phyloP scores from a whole-genome alignment of 495 filamentous ascomycete genomes.

The Penicillium maclennaniae region DNA sequence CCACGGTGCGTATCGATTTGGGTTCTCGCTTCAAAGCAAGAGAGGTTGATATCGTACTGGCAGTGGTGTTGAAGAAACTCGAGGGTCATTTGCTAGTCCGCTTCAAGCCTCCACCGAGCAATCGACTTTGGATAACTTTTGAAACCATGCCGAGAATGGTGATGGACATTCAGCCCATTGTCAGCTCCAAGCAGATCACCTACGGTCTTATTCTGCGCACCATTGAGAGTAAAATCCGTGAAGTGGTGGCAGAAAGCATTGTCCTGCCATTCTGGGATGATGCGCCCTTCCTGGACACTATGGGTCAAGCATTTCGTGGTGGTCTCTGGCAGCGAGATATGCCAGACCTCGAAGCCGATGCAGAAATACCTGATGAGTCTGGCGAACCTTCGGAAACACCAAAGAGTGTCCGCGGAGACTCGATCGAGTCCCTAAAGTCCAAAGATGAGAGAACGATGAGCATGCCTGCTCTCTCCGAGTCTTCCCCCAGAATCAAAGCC shows the following conservation, averaged over 20 bases:
- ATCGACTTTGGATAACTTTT: conserved; percentile 92
- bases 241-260: conserved; percentile 86
- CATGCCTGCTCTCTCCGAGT: conserved; percentile 41
- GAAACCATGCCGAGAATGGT: conserved; percentile 88
- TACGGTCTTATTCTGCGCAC: conserved; percentile 86
- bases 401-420: conserved; percentile 30
- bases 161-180: conserved; percentile 88
- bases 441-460: conserved; percentile 61
- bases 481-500: conserved; percentile 28
- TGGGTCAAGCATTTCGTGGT: conserved; percentile 71
- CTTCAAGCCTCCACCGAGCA: conserved; percentile 93
- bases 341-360: conserved; percentile 41
- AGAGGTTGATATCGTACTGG: conserved; percentile 85
- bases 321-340: conserved; percentile 78
- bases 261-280: conserved; percentile 98
- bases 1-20: conserved; percentile 85
- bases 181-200: conserved; percentile 91
- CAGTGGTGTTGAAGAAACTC: conserved; percentile 78
- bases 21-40: conserved; percentile 83
- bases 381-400: conserved; percentile 48
- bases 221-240: conserved; percentile 90
- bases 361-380: conserved; percentile 53
- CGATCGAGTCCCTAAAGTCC: conserved; percentile 32
- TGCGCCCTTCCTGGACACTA: conserved; percentile 78
- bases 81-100: conserved; percentile 80